Evolutionary conservation across 176 grass and related monocot genomes (phyloP), one percentile per base, ranked within the genome.

Genomic region (Zoysia japonica): DNA sequence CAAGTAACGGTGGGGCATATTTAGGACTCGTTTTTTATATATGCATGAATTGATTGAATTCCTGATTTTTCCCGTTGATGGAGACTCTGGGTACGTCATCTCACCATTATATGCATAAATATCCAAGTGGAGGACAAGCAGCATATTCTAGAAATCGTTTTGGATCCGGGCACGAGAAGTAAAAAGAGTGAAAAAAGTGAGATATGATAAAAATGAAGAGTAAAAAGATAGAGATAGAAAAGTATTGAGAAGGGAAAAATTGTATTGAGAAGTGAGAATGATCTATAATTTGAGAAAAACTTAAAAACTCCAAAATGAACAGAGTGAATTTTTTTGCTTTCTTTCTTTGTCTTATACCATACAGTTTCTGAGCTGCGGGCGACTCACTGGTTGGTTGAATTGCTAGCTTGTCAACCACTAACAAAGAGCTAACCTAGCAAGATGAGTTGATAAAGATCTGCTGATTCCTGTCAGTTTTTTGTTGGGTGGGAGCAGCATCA

Each of bases 51-150:
- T 45, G 9, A 76, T 37, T 15, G 59, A 61, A 61, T 61, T 61
- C 9, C 19, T 4, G 8, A 1, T 28, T 61, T 61, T 57, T 47
- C 51, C 70, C 12, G 4, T 19, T 71, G 67, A 70, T 61, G 66
- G 78, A 40, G 55, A 61, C 51, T 12, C 51, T 17, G 52, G 4
- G 5, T 4, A 71, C 70, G 57, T 71, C 28, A 71, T 20, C 43
- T 20, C 2, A 35, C 35, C 2, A 40, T 14, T 47, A 39, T 40
- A 5, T 2, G 9, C 55, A 59, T 2, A 44, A 48, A 61, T 48
- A 40, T 61, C 78, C 28, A 57, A 71, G 43, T 54, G 78, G 61
- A 49, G 39, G 67, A 48, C 47, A 20, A 28, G n/a, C 47, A 19
- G 9, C n/a, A 60, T 2, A 19, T 37, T 51, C 12, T 61, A 28